Percentiles rank a stretch among this genome's conserved stretches.
These are phyloP conservation scores for Ogataea siamensis DNA, from an alignment of 805 yeast species.

Conservation along the genomic window DNA sequence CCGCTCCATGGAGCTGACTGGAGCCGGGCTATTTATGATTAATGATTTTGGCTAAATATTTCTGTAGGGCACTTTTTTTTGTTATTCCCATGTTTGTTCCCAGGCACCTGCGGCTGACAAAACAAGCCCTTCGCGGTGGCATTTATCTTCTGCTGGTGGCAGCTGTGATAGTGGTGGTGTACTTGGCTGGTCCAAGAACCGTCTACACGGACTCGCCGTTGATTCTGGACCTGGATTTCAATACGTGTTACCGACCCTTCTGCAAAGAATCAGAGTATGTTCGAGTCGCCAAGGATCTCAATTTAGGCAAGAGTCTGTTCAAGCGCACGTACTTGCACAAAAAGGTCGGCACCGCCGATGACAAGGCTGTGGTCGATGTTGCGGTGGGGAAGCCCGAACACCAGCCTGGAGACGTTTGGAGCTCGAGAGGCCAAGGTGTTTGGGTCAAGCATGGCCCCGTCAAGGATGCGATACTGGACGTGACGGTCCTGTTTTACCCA, in stretches of 20 bases:
- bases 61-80: no score
- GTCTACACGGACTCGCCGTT: conserved; percentile 1
- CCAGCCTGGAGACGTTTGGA: conserved; percentile 6
- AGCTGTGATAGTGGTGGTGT: conserved; percentile 1
- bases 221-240: conserved; percentile 18
- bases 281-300: conserved; percentile 24
- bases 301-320: conserved; percentile 15
- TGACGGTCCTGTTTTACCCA: conserved; percentile 75
- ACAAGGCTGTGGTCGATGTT: conserved; percentile 17
- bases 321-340: conserved; percentile 16
- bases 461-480: conserved; percentile 45
- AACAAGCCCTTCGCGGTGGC: conserved; percentile 14
- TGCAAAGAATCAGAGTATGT: conserved; percentile 5
- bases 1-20: no score
- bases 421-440: conserved; percentile 26
- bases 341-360: conserved; percentile 13
- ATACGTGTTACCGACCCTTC: conserved; percentile 12
- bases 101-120: conserved; percentile 14
- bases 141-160: neutral
- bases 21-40: no score
- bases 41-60: no score
- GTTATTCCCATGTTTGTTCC: conserved; percentile 3
- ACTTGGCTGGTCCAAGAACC: conserved; percentile 1
- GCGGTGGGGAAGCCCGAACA: conserved; percentile 9
- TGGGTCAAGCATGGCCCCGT: conserved; percentile 57